A percentile compares a stretch with the other conserved stretches of the same genome.
Evolutionary conservation across 1,139 yeast genomes (phyloP).

Genomic region (Sugiyamaella novakii): DNA sequence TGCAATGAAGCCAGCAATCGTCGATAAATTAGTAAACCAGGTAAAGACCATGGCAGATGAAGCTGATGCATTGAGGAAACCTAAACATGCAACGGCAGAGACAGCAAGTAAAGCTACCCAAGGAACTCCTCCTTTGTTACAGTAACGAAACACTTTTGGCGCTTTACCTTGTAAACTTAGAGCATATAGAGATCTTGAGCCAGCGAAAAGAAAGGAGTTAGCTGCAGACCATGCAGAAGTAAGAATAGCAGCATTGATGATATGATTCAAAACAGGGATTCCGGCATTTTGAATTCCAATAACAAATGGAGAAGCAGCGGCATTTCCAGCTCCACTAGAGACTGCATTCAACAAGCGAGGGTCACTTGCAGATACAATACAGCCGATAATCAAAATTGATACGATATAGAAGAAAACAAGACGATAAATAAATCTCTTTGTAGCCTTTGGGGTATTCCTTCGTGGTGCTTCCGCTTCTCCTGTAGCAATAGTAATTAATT

Average conservation of each 20-base stretch:
- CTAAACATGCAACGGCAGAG: slow-evolving; percentile 42
- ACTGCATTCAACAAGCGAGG: slow-evolving; percentile 44
- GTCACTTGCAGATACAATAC: slow-evolving; percentile 59
- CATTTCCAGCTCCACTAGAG: slow-evolving; percentile 52
- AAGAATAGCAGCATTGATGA: slow-evolving; percentile 67
- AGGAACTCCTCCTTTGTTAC: slow-evolving; percentile 51
- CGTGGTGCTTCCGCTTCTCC: slow-evolving; percentile 75
- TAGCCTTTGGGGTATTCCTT: slow-evolving; percentile 61
- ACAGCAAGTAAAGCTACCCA: slow-evolving; percentile 43
- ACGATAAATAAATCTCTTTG: slow-evolving; percentile 64
- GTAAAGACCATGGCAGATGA: slow-evolving; percentile 50
- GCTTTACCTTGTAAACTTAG: slow-evolving; percentile 53
- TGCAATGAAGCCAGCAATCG: slow-evolving; percentile 50
- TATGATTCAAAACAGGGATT: slow-evolving; percentile 58
- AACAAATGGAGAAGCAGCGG: slow-evolving; percentile 67
- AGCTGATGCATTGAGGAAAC: slow-evolving; percentile 50
- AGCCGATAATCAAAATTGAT: slow-evolving; percentile 57
- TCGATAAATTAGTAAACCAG: slow-evolving; percentile 49
- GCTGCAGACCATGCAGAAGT: slow-evolving; percentile 58
- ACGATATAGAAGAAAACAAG: slow-evolving; percentile 58
- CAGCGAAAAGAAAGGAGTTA: slow-evolving; percentile 46
- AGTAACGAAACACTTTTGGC: slow-evolving; percentile 48
- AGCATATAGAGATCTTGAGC: slow-evolving; percentile 47
- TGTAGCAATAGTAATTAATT: slow-evolving; percentile 71
- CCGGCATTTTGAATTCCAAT: slow-evolving; percentile 60